Evolutionary conservation across 768 basidiomycete genomes (phyloP), one percentile per base, ranked within the genome.

Genomic region (Lanmaoa pseudosensibilis): DNA sequence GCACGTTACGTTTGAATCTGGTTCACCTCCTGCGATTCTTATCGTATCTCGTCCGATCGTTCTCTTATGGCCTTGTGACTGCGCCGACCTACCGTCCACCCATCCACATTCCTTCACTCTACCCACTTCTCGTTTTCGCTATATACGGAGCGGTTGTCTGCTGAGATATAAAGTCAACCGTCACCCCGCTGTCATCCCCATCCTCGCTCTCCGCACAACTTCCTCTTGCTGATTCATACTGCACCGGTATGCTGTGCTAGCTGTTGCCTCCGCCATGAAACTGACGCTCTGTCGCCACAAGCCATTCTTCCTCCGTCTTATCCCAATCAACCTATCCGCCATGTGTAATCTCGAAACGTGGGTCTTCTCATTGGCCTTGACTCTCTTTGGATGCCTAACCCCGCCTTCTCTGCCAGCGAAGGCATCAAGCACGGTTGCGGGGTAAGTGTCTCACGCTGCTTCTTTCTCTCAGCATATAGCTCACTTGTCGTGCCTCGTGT

Each of bases 351-450:
- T 82, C 41, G 76, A 79, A 65, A 84, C 84, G 81, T 84, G 57
- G 19, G 56, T 77, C 69, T 58, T 49, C 47, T 54, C 48, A 57
- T 53, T 65, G 44, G 56, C 57, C 57, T 36, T 57, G 27, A 34
- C 58, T 18, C 57, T 52, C 60, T 52, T 67, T 46, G 53, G 55
- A 39, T 59, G 44, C 40, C 65, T 71, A 49, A 73, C 66, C 64
- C 60, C 70, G 55, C 54, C 58, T 59, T 62, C 45, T 65, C 54
- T 54, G 55, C 38, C 75, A 90, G 88, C 65, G 86, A 88, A 79
- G 89, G 86, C 60, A 85, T 81, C 58, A 83, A 84, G 75, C 78
- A 84, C 66, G 87, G 86, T 67, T 92, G 90, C 70, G 89, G 89
- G 69, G 71, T 65, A 71, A 71, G 65, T 61, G 23, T 68, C 62